Evolutionary conservation across 306 rosid genomes (phyloP), one percentile per base, ranked within the genome.

Genomic region (Casuarina cunninghamiana): DNA sequence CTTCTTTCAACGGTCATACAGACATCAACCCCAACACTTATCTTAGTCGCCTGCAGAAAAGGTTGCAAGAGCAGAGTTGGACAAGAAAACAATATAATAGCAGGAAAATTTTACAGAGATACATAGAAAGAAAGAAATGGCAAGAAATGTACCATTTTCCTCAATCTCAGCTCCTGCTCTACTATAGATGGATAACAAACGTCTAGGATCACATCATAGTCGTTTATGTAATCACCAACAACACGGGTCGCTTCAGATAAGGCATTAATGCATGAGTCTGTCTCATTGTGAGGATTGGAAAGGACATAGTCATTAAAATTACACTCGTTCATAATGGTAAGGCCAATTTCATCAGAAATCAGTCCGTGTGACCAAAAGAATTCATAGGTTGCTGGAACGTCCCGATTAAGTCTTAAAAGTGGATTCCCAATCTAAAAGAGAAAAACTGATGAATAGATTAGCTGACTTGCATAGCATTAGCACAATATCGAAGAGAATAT

Each of bases 301-400:
- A 39, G 80, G 39, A 10, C 69, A 72, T 90, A 90, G 63, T 92
- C 96, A 12, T 89, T 88, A 80, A 92, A 92, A 79, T 90, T 87
- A 9, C 98, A 94, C 1, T 89, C 85, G 2, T 87, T 89, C 83
- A n/a, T 75, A 77, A 94, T 86, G 32, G 91, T 66, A 37, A 89
- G 87, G 58, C 91, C 90, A 73, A 90, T 26, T 88, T 94, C 98
- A 82, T 94, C 98, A 0, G 98, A 94, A 75, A 94, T 86, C 98
- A 94, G 87, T 75, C 98, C 97, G 39, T 94, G 98, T 2, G 98
- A 94, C 97, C 98, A 94, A 63, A 89, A 92, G 78, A 54, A 92
- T 77, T 94, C 98, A 45, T 94, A 94, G 26, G 84, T 84, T 65
- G 97, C 90, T 43, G 85, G 87, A 66, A 50, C 3, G 83, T 94